Conservation (phyloP, 371 early-diverging fungal species). For the Capniomyces stellatus region DNA sequence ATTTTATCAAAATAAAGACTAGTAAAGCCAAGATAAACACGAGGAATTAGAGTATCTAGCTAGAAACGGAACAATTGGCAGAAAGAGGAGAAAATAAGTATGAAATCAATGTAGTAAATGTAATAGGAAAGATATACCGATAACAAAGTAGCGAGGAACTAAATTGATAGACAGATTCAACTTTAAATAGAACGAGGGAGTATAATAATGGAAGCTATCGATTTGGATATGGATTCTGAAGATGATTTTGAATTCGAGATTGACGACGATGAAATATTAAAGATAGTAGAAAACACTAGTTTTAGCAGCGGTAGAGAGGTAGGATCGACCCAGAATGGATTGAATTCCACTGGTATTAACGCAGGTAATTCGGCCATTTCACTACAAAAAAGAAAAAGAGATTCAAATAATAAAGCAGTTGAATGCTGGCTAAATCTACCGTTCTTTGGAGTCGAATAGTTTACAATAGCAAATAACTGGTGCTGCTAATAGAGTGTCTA, state of each 20-base stretch:
- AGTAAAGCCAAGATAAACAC: no score
- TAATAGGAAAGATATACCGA: no score
- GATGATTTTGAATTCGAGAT: neutral
- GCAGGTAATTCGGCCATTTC: neutral
- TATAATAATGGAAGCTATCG: neutral
- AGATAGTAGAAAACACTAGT: neutral
- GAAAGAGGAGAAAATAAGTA: no score
- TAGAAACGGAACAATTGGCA: no score
- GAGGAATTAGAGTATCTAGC: no score
- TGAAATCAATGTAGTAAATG: no score
- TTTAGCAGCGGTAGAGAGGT: neutral
- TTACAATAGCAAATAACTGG: no score
- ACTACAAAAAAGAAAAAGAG: neutral
- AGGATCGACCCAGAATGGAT: neutral
- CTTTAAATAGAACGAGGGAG: neutral
- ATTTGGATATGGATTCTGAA: neutral
- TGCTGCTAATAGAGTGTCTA: no score
- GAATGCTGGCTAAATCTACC: neutral
- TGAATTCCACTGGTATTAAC: neutral
- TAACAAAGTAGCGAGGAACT: no score
- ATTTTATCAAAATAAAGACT: no score
- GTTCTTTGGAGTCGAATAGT: neutral
- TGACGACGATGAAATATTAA: conserved; percentile 3
- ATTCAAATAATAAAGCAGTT: neutral
- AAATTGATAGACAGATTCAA: no score